Evolutionary conservation across 331 rosid species (phyloP).

Genomic region (Malus hybrid): DNA sequence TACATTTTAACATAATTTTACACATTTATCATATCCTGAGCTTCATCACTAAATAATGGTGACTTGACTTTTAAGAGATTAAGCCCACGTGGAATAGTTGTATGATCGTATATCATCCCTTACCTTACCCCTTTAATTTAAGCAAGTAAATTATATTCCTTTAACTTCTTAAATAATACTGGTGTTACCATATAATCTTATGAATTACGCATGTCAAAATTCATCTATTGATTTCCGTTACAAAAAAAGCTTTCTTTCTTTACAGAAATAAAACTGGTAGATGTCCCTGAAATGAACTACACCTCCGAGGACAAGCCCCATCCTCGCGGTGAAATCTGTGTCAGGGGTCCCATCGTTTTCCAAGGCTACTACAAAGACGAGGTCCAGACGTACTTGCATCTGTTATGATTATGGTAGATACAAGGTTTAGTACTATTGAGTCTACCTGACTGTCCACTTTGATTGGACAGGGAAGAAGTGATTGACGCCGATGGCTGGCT

Average conservation of each 20-base stretch:
- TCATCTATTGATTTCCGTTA: no score
- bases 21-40: no score
- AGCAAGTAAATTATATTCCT: no score
- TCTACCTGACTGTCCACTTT: neutral
- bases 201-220: no score
- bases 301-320: neutral
- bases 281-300: slow-evolving; percentile 7
- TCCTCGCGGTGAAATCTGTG: slow-evolving; percentile 9
- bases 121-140: no score
- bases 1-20: neutral
- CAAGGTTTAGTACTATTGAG: neutral
- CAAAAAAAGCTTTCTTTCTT: neutral
- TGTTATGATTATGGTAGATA: neutral
- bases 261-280: slow-evolving; percentile 5
- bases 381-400: neutral
- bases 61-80: no score
- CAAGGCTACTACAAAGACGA: neutral
- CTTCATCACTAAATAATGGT: no score
- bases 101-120: no score
- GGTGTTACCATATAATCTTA: no score
- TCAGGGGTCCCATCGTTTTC: slow-evolving; percentile 7
- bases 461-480: neutral
- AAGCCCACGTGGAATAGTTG: no score
- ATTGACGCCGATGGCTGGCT: neutral
- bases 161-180: no score